A percentile compares a stretch with the other conserved stretches of the same genome.
Evolutionary conservation across 164 flowering plant genomes (phyloP).

Genomic region (Amborella trichopoda): DNA sequence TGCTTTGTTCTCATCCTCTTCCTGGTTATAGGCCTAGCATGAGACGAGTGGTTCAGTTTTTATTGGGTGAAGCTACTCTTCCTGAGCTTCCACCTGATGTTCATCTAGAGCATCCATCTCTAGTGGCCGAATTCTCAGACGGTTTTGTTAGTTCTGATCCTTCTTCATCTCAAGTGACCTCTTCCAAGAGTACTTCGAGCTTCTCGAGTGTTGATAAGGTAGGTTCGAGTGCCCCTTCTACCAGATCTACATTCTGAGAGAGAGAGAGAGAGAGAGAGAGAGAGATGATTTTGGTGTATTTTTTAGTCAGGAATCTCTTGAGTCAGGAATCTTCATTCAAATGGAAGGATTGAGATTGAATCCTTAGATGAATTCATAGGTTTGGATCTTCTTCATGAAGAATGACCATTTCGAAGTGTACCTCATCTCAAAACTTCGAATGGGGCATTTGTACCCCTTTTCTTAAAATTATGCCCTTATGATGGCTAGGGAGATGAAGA

Average conservation of each 20-base stretch:
- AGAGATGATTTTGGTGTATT: not conserved
- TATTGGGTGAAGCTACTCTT: constrained; percentile 27
- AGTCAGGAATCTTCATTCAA: no score
- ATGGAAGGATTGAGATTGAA: no score
- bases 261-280: no score
- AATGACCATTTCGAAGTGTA: no score
- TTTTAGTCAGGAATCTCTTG: not conserved
- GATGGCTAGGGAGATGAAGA: no score
- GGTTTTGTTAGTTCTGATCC: constrained; percentile 3
- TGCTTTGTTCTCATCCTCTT: constrained; percentile 30
- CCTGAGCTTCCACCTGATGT: constrained; percentile 16
- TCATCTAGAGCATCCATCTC: constrained; percentile 9
- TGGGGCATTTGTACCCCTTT: no score
- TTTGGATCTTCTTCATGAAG: no score
- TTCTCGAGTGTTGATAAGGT: constrained; percentile 12
- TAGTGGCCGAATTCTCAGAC: constrained; percentile 5
- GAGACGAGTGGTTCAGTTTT: constrained; percentile 32
- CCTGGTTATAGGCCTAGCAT: constrained; percentile 34
- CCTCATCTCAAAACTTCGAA: no score
- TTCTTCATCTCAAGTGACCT: constrained; percentile 8
- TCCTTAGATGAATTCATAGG: no score
- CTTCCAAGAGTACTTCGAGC: constrained; percentile 11
- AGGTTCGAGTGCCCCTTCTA: not conserved
- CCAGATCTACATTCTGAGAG: constrained; percentile 10
- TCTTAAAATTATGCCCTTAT: no score